Evolutionary conservation across 2,329 filamentous ascomycete genomes (phyloP), one percentile per base, ranked within the genome.

Genomic region (Rosellinia necatrix): DNA sequence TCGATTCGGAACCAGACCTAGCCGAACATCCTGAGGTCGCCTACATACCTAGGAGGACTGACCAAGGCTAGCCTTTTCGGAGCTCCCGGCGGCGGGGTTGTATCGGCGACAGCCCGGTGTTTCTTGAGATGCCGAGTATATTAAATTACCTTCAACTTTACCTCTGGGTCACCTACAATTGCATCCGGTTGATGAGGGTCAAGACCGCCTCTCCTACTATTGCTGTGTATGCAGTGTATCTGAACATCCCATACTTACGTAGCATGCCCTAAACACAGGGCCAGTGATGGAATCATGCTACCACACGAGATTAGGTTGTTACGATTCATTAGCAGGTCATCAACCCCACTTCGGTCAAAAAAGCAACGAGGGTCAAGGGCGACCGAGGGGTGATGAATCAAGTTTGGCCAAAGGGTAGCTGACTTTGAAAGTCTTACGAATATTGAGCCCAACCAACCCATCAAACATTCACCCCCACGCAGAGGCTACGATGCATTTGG

Each of bases 221-320:
- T 17, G 19, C n/a, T n/a, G n/a, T n/a, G n/a, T n/a, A n/a, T n/a
- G n/a, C n/a, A n/a, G n/a, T 22, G 13, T 43, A 9, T 21, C 22
- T 25, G 10, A 43, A 13, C 42, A 12, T 4, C 19, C 19, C 13
- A n/a, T 34, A 17, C 25, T 15, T 54, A 47, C 24, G 32, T 41
- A 49, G 9, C 38, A 57, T 48, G 9, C 21, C 29, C 15, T 37
- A 49, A 25, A n/a, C n/a, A n/a, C n/a, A n/a, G 38, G 37, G 32
- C 54, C 42, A 57, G 49, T 57, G 32, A 49, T 19, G 24, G 17
- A 27, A 32, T 34, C 13, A 49, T 25, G 21, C 22, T 40, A n/a
- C 49, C 21, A 30, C 55, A 58, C 32, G 43, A 44, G 54, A 52
- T 25, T 35, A 21, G 30, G 15, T 19, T 40, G 29, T 13, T 17